phyloP scores from a whole-genome alignment of 2,329 filamentous ascomycete genomes.

The Myriosclerotinia scirpicola region DNA sequence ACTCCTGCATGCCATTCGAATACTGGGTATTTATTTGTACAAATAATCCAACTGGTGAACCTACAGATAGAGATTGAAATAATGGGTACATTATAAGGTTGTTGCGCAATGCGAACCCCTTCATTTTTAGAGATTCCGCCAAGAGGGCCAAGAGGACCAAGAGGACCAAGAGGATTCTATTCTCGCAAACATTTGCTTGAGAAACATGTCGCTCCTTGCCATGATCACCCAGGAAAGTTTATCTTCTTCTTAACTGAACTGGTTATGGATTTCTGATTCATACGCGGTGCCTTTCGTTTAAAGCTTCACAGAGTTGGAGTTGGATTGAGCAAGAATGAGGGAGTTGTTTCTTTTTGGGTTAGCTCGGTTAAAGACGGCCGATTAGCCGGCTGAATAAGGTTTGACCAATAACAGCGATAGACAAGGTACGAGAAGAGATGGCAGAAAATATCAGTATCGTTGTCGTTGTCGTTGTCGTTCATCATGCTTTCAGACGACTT shows the following conservation, averaged over 20 bases:
- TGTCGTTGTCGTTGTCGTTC: no score
- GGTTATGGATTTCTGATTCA: not conserved
- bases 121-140: not conserved
- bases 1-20: not conserved
- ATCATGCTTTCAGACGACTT: not conserved
- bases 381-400: not conserved
- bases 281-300: not conserved
- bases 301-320: not conserved
- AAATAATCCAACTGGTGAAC: no score
- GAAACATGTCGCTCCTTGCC: conserved; percentile 37
- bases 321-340: conserved; percentile 13
- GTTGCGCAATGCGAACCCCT: not conserved
- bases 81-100: not conserved
- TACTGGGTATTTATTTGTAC: not conserved
- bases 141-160: not conserved
- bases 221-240: not conserved
- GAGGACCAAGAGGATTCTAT: conserved; percentile 35
- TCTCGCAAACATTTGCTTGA: conserved; percentile 32
- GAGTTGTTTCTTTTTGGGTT: conserved; percentile 1
- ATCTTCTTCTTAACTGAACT: not conserved
- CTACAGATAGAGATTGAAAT: not conserved
- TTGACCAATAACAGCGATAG: not conserved
- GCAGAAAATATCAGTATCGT: no score
- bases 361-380: not conserved
- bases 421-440: no score